Evolutionary conservation across 441 rosid genomes (phyloP), one percentile per base, ranked within the genome.

Genomic region (Erodium moschatum): DNA sequence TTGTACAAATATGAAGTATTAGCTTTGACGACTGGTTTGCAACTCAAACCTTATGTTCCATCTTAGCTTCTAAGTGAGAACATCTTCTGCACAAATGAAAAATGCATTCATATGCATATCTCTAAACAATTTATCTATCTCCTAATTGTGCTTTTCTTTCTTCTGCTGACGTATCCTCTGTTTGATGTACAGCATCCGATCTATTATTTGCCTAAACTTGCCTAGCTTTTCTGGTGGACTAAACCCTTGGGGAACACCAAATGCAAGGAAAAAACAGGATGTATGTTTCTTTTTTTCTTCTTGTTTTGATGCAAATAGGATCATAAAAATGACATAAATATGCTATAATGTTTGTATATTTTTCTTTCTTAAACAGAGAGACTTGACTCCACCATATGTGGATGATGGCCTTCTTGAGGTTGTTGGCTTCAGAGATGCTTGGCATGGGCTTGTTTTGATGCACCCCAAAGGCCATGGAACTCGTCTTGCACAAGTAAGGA

Each of bases 211-310:
- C 78, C 92, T 93, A 21, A 93, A 93, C 83, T 84, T 88, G 77
- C 97, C 96, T 48, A 88, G 97, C 81, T 93, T 93, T 78, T 93
- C 97, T 70, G 98, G 98, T 65, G 97, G 97, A 67, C 84, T 91
- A 56, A 82, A 85, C 78, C 96, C 97, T 44, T 91, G 97, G 97
- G 97, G 97, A 31, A 85, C 77, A 46, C 96, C 96, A 73, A 81
- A 73, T 72, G 77, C 76, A 73, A 84, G 79, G 82, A 93, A 86
- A 74, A 74, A 24, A 38, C 78, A 67, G 0, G 84, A 87, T 52
- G 98, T 91, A n/a, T 66, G 89, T 79, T 64, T 44, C 20, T 67
- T 65, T 27, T 31, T 44, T 3, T 60, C 6, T 44, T 10, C 50
- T 44, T 42, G 12, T 15, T 73, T 20, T 13, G n/a, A 15, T 12